Evolutionary conservation across 352 stramenopile genomes (phyloP).

Genomic region (Globisporangium cylindrosporum): DNA sequence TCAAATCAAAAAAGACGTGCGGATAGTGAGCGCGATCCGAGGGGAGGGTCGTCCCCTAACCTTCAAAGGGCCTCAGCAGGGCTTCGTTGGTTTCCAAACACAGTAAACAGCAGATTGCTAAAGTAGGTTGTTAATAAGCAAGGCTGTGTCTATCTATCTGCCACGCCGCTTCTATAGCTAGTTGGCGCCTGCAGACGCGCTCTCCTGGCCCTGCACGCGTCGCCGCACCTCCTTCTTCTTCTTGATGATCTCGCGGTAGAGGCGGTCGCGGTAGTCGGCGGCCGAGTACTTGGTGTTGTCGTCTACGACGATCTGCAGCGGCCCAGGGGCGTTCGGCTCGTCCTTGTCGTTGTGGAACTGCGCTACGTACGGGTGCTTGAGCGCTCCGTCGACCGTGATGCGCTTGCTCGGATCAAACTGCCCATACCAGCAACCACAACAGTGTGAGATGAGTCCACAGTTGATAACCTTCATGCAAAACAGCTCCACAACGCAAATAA

Average conservation of each 20-base stretch:
- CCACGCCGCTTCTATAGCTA: neutral
- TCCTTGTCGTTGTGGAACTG: slow-evolving; percentile 96
- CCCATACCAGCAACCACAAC: neutral
- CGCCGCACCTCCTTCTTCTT: slow-evolving; percentile 90
- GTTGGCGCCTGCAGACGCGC: neutral
- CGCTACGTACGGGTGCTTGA: slow-evolving; percentile 93
- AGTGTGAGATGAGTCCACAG: neutral
- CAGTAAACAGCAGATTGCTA: too few species aligned
- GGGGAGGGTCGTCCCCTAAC: too few species aligned
- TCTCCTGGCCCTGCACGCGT: slow-evolving; percentile 20
- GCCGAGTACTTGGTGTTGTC: slow-evolving; percentile 95
- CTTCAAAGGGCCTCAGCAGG: too few species aligned
- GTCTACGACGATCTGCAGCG: slow-evolving; percentile 87
- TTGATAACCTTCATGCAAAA: too few species aligned
- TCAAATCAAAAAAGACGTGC: neutral
- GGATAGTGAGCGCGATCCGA: neutral
- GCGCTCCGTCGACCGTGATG: slow-evolving; percentile 78
- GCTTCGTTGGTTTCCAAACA: too few species aligned
- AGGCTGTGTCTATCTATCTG: too few species aligned
- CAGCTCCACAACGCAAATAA: neutral
- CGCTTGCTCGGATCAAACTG: slow-evolving; percentile 92
- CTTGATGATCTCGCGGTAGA: slow-evolving; percentile 93
- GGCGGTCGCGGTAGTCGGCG: slow-evolving; percentile 90
- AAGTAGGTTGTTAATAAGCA: too few species aligned
- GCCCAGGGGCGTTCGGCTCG: slow-evolving; percentile 72